phyloP scores from a whole-genome alignment of 2,329 filamentous ascomycete genomes.

The Venturia oleaginea region DNA sequence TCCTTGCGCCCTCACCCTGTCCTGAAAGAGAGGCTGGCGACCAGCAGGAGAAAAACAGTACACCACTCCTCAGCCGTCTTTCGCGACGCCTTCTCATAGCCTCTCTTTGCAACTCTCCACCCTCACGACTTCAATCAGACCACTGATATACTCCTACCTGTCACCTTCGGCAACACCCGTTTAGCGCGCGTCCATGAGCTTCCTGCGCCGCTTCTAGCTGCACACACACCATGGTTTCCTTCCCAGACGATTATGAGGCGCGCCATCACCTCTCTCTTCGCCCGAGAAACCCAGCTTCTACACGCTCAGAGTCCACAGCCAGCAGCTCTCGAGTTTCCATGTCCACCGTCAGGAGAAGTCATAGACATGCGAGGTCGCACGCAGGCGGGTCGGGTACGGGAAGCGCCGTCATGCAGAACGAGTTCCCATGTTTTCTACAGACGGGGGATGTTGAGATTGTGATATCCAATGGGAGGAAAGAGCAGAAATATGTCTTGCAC shows the following conservation, averaged over 20 bases:
- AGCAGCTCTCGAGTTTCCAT: conserved; percentile 13
- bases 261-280: conserved; percentile 24
- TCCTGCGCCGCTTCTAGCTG: not conserved
- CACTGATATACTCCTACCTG: not conserved
- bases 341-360: conserved; percentile 11
- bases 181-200: conserved; percentile 2
- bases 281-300: conserved; percentile 57
- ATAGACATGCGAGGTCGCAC: conserved; percentile 53
- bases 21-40: not conserved
- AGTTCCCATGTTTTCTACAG: conserved; percentile 84
- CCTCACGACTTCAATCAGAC: not conserved
- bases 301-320: conserved; percentile 18
- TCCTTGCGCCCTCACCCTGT: not conserved
- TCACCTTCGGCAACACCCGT: not conserved
- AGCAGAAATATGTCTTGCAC: conserved; percentile 82
- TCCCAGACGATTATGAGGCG: not conserved
- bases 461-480: conserved; percentile 57
- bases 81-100: not conserved
- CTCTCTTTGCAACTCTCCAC: not conserved
- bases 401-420: conserved; percentile 66
- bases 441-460: conserved; percentile 90
- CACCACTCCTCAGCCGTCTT: not conserved
- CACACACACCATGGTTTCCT: not conserved
- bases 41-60: not conserved
- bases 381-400: conserved; percentile 47